Evolutionary conservation across 208 protist genomes (phyloP).

Genomic region (Porcisia hertigi): DNA sequence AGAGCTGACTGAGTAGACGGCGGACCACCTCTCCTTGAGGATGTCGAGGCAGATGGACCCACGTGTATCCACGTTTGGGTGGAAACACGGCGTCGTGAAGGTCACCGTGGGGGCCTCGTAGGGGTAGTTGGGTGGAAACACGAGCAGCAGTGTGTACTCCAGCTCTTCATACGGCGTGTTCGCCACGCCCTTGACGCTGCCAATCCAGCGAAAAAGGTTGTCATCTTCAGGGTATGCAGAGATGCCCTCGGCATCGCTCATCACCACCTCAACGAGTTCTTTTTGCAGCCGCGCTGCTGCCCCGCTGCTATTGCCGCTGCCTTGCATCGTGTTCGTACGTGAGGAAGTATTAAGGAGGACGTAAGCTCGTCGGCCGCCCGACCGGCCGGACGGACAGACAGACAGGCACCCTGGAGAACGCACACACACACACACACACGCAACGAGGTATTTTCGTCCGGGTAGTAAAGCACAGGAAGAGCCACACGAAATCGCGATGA

Average conservation of each 20-base stretch:
- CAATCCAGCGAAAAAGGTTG: constrained; percentile 94
- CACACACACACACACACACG: neutral
- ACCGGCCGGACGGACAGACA: too few relatives aligned
- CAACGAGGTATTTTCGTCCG: neutral
- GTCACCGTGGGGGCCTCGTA: constrained; percentile 93
- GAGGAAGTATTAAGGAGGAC: neutral
- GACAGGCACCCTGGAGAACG: neutral
- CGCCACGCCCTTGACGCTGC: constrained; percentile 79
- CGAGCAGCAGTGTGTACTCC: constrained; percentile 90
- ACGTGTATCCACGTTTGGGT: constrained; percentile 95
- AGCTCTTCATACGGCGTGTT: constrained; percentile 93
- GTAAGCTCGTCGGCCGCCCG: neutral
- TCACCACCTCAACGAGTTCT: constrained; percentile 95
- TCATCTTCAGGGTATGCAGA: constrained; percentile 95
- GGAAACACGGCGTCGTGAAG: constrained; percentile 95
- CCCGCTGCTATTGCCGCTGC: constrained; percentile 35
- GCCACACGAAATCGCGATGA: too few relatives aligned
- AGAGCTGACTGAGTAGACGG: constrained; percentile 93
- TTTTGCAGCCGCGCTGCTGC: constrained; percentile 87
- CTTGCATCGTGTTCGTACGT: constrained; percentile 10
- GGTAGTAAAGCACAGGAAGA: neutral
- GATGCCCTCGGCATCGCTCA: constrained; percentile 81
- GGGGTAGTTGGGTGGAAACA: constrained; percentile 95
- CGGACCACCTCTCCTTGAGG: constrained; percentile 97
- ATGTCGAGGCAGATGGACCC: constrained; percentile 97